These are phyloP conservation scores for Selaginella tamariscina DNA, from an alignment of 75 land plant species.

Conservation along the genomic window DNA sequence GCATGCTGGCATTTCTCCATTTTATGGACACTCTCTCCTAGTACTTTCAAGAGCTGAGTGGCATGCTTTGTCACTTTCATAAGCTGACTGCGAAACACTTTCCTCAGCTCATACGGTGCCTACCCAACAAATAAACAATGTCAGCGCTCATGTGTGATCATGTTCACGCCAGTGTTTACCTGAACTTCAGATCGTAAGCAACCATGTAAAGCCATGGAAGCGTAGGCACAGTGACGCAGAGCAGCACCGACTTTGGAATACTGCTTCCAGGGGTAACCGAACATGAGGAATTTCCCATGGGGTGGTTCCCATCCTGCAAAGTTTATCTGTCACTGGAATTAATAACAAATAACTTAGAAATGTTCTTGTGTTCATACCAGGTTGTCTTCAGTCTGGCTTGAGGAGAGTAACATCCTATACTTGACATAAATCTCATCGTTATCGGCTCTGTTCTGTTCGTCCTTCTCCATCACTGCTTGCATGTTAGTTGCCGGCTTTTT, in stretches of 20 bases:
- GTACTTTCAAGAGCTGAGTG: background rate
- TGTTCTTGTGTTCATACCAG: slow-evolving; percentile 23
- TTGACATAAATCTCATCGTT: slow-evolving; percentile 12
- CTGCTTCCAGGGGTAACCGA: slow-evolving; percentile 69
- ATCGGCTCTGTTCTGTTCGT: background rate
- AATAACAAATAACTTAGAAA: background rate
- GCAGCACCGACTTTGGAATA: slow-evolving; percentile 66
- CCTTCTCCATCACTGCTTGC: slow-evolving; percentile 13
- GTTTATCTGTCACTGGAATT: slow-evolving; percentile 24
- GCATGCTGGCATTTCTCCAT: background rate
- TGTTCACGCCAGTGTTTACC: slow-evolving; percentile 34
- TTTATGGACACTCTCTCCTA: background rate
- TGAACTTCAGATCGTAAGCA: slow-evolving; percentile 79
- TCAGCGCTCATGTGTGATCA: background rate
- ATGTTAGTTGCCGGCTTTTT: background rate
- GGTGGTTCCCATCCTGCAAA: slow-evolving; percentile 92
- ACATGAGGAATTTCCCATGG: slow-evolving; percentile 50
- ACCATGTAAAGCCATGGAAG: slow-evolving; percentile 67
- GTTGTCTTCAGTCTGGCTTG: slow-evolving; percentile 38
- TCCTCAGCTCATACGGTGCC: background rate
- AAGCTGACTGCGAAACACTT: background rate
- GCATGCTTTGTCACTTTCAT: background rate
- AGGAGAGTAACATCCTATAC: slow-evolving; percentile 36
- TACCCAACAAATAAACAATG: background rate
- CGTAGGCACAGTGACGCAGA: slow-evolving; percentile 65